Conservation (phyloP, 2,329 filamentous ascomycete species). For the Rhynchosporium agropyri region DNA sequence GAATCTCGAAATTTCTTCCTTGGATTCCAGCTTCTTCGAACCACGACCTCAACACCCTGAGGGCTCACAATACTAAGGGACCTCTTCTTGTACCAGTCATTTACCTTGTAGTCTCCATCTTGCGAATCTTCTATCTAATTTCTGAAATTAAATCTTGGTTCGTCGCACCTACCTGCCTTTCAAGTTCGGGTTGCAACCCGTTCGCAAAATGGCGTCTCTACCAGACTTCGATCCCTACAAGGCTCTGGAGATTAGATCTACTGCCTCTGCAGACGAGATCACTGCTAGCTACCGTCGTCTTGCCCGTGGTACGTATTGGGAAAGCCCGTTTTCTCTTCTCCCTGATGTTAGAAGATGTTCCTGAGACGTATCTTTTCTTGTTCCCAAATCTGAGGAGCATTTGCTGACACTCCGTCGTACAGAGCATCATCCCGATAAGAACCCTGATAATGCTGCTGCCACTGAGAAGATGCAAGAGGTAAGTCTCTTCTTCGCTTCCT, state of each 20-base stretch:
- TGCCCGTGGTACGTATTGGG: conserved; percentile 15
- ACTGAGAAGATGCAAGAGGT: conserved; percentile 32
- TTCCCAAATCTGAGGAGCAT: too few relatives aligned
- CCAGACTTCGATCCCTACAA: conserved; percentile 28
- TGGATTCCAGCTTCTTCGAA: too few relatives aligned
- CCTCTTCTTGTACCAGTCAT: background rate
- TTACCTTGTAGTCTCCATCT: background rate
- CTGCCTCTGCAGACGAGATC: conserved; percentile 27
- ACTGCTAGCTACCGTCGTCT: conserved; percentile 26
- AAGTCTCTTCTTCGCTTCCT: background rate
- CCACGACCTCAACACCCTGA: too few relatives aligned
- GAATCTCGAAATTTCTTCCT: too few relatives aligned
- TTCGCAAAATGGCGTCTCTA: conserved; percentile 23
- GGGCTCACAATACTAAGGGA: background rate
- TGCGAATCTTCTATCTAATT: too few relatives aligned
- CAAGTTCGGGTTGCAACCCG: background rate
- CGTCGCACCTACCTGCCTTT: background rate
- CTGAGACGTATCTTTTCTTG: too few relatives aligned
- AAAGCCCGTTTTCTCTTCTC: too few relatives aligned
- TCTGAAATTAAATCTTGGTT: background rate
- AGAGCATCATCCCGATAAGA: conserved; percentile 33
- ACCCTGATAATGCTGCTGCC: conserved; percentile 26
- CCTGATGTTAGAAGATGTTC: too few relatives aligned
- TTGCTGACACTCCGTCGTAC: too few relatives aligned
- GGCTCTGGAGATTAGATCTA: conserved; percentile 22